These are phyloP conservation scores for Penstemon davidsonii DNA, from an alignment of 257 asterid species.

Conservation along the genomic window DNA sequence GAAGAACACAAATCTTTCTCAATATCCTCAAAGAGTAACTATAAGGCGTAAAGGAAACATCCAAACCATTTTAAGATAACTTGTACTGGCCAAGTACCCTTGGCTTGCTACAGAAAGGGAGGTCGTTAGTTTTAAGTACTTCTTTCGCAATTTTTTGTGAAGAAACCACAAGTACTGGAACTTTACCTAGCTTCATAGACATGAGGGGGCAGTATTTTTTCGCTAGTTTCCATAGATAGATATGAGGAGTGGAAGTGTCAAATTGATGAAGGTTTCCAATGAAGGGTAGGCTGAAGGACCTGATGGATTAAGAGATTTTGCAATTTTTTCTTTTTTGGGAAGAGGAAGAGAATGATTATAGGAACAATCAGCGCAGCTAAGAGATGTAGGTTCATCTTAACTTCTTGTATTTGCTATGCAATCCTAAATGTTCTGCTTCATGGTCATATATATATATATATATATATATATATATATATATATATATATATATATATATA, in stretches of 20 bases:
- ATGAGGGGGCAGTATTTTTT: conserved; percentile 19
- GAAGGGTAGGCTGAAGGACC: conserved; percentile 27
- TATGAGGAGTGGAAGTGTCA: conserved; percentile 13
- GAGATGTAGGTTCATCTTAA: neutral
- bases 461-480: too few species aligned
- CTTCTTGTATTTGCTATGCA: neutral
- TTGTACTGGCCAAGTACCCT: neutral
- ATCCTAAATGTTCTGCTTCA: too few species aligned
- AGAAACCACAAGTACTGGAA: conserved; percentile 12
- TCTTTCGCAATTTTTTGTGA: conserved; percentile 20
- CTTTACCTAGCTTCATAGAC: conserved; percentile 22
- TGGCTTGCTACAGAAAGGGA: conserved; percentile 22
- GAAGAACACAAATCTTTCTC: conserved; percentile 21
- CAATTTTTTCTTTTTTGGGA: neutral
- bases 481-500: too few species aligned
- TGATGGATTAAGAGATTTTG: conserved; percentile 7
- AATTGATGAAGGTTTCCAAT: conserved; percentile 27
- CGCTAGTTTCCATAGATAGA: conserved; percentile 21
- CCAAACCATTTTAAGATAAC: conserved; percentile 21
- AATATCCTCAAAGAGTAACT: conserved; percentile 17
- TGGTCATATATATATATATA: too few species aligned
- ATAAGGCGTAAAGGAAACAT: conserved; percentile 19
- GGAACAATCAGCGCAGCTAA: neutral
- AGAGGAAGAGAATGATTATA: neutral
- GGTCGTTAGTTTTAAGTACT: conserved; percentile 23